Evolutionary conservation across 2,329 filamentous ascomycete genomes (phyloP).

Genomic region (Penicillium sp.): DNA sequence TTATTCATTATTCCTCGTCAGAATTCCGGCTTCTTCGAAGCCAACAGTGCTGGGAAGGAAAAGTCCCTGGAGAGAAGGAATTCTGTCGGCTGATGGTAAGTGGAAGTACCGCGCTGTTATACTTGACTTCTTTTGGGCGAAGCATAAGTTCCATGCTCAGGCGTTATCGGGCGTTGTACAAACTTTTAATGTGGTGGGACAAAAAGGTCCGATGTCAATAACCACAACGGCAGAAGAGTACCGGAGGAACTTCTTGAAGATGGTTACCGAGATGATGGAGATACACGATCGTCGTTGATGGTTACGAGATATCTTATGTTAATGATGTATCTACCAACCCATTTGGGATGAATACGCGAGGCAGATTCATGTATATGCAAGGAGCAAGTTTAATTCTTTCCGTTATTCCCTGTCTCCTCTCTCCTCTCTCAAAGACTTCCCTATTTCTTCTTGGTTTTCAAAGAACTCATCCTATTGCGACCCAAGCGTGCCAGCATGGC

Average conservation of each 20-base stretch:
- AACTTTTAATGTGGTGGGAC: conserved; percentile 65
- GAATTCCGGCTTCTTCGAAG: conserved; percentile 52
- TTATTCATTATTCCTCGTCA: conserved; percentile 74
- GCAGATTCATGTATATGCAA: too few species aligned
- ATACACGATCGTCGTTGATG: too few species aligned
- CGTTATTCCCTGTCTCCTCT: too few species aligned
- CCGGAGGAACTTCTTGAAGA: conserved; percentile 58
- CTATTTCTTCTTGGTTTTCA: too few species aligned
- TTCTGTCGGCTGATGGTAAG: conserved; percentile 64
- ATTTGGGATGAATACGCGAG: too few species aligned
- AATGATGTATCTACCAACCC: too few species aligned
- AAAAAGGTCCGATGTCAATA: conserved; percentile 74
- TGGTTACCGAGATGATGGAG: conserved; percentile 55
- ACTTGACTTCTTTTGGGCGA: conserved; percentile 79
- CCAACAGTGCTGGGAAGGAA: conserved; percentile 36
- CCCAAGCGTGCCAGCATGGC: too few species aligned
- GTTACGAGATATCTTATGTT: too few species aligned
- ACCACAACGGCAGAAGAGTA: conserved; percentile 73
- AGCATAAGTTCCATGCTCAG: conserved; percentile 69
- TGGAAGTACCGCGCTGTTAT: conserved; percentile 70
- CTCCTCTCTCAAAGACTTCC: too few species aligned
- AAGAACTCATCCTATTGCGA: too few species aligned
- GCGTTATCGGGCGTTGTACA: conserved; percentile 69
- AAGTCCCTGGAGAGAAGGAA: conserved; percentile 64
- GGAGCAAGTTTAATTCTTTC: too few species aligned